Conservation (phyloP, 129 eudicot species). For the Smallanthus sonchifolius region DNA sequence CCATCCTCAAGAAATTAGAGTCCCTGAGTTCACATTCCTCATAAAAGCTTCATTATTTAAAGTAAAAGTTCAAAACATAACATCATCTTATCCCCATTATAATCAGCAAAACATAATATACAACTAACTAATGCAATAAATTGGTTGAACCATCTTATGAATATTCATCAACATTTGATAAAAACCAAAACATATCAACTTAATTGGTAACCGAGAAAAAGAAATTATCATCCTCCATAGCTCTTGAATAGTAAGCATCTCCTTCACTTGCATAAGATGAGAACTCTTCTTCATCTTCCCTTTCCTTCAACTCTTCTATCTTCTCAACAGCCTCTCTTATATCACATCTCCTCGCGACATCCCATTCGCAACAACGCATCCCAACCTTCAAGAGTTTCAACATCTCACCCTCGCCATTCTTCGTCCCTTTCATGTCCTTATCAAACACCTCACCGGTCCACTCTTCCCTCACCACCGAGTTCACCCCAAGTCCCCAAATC, state of each 20-base stretch:
- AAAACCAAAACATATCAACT: not conserved
- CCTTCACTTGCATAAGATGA: constrained; percentile 46
- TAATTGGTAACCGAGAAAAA: constrained; percentile 20
- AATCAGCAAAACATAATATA: not conserved
- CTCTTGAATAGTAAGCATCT: constrained; percentile 26
- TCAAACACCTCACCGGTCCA: constrained; percentile 59
- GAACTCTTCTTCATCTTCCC: constrained; percentile 37
- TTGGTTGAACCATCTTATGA: not conserved
- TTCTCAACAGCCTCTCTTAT: constrained; percentile 34
- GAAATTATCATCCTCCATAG: constrained; percentile 39
- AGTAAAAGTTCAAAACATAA: not conserved
- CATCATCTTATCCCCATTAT: not conserved
- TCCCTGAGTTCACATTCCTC: not conserved
- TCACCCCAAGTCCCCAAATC: constrained; percentile 61
- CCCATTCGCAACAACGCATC: constrained; percentile 51
- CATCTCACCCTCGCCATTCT: constrained; percentile 44
- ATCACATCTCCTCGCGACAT: constrained; percentile 40
- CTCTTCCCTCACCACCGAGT: constrained; percentile 48
- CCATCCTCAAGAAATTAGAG: too few relatives aligned
- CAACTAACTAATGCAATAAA: not conserved
- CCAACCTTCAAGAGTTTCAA: constrained; percentile 46
- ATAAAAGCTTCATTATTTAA: too few relatives aligned
- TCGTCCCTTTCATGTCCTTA: constrained; percentile 43
- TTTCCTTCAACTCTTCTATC: constrained; percentile 51
- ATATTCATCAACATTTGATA: not conserved